Conservation (phyloP, 208 protist genomes). For the Naegleria gruberi region DNA sequence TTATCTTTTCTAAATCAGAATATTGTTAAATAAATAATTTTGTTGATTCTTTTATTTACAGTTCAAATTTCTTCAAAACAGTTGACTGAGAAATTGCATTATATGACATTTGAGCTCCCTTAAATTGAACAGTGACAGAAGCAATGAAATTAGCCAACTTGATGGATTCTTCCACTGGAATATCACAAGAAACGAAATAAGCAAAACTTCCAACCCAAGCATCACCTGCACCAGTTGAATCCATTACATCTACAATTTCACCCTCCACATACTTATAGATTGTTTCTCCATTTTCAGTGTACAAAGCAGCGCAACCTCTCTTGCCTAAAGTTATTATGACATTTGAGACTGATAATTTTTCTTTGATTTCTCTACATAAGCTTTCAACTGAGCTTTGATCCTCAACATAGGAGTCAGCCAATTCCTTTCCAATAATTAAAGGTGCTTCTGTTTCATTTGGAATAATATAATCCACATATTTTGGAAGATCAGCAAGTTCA, state of each 20-base stretch:
- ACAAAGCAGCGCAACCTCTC: slow-evolving; percentile 59
- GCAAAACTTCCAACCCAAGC: slow-evolving; percentile 78
- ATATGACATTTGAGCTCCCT: not conserved
- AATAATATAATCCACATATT: slow-evolving; percentile 69
- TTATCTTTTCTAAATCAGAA: no score
- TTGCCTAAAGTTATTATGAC: slow-evolving; percentile 77
- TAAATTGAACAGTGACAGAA: not conserved
- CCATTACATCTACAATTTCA: slow-evolving; percentile 49
- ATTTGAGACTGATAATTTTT: slow-evolving; percentile 54
- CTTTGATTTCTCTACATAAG: slow-evolving; percentile 51
- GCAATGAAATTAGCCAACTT: not conserved
- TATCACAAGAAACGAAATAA: slow-evolving; percentile 67
- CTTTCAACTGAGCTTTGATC: slow-evolving; percentile 39
- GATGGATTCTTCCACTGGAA: slow-evolving; percentile 54
- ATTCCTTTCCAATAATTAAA: slow-evolving; percentile 63
- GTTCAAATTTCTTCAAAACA: not conserved
- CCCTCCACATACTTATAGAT: slow-evolving; percentile 43
- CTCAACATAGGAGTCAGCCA: slow-evolving; percentile 42
- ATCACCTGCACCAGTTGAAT: slow-evolving; percentile 84
- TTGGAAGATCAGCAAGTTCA: slow-evolving; percentile 58
- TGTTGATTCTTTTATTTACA: no score
- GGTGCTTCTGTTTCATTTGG: slow-evolving; percentile 80
- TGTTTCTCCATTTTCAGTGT: slow-evolving; percentile 25
- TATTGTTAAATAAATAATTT: no score
- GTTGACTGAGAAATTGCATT: not conserved